A percentile compares a stretch with the other conserved stretches of the same genome.
phyloP scores from a whole-genome alignment of 2,329 filamentous ascomycete genomes.

The Colletotrichum acutatum region DNA sequence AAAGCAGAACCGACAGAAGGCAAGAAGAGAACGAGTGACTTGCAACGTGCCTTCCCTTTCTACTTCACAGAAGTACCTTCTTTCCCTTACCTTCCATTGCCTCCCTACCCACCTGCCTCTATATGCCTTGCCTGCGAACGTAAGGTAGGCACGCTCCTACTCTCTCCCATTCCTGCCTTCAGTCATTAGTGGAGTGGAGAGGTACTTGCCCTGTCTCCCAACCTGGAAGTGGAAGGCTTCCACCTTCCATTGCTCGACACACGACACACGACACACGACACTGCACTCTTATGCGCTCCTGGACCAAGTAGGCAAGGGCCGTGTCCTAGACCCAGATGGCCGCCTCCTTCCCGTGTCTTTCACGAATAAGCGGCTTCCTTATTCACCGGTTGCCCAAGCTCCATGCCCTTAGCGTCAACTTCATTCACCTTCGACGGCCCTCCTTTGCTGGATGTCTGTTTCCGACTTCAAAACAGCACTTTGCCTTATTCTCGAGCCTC shows the following conservation, averaged over 20 bases:
- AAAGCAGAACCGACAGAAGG: not conserved
- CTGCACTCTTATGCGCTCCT: constrained; percentile 23
- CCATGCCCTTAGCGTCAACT: not conserved
- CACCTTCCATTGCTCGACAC: not conserved
- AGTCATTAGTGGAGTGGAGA: not conserved
- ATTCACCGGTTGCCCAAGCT: not conserved
- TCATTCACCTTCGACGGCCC: not conserved
- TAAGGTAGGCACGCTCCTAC: not conserved
- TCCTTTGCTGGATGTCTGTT: not conserved
- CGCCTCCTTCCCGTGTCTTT: not conserved
- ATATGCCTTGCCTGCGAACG: not conserved
- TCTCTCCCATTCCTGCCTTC: not conserved
- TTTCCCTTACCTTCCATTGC: not conserved
- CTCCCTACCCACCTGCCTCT: not conserved
- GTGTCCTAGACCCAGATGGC: constrained; percentile 12
- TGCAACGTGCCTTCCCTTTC: not conserved
- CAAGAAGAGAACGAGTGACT: not conserved
- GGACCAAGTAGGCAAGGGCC: constrained; percentile 25
- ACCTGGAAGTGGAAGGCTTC: too few relatives aligned
- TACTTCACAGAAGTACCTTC: not conserved
- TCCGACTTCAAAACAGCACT: not conserved
- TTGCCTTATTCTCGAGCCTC: not conserved
- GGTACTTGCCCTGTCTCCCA: not conserved
- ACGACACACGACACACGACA: not conserved
- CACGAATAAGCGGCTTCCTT: not conserved